Evolutionary conservation across 768 basidiomycete species (phyloP).

Genomic region (Floccularia luteovirens): DNA sequence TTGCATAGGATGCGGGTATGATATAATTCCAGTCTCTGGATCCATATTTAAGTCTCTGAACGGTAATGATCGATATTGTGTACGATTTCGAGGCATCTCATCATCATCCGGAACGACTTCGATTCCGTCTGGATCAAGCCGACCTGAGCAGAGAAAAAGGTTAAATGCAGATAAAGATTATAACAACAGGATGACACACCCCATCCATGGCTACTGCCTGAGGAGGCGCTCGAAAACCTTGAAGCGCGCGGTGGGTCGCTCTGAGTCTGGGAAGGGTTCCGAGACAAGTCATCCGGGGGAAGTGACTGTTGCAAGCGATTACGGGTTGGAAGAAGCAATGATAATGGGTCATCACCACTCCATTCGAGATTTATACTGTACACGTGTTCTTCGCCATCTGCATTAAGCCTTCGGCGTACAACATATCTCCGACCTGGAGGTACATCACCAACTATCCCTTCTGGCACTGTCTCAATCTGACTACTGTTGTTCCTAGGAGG

Average conservation of each 20-base stretch:
- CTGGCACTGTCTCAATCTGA: constrained; percentile 1
- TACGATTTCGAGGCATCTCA: constrained; percentile 43
- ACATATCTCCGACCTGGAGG: constrained; percentile 22
- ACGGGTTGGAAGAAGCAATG: constrained; percentile 19
- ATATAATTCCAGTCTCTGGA: no score
- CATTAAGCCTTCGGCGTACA: constrained; percentile 24
- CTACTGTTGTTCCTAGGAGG: constrained; percentile 6
- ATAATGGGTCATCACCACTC: constrained; percentile 26
- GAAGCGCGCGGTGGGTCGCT: background rate
- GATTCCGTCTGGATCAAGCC: constrained; percentile 52
- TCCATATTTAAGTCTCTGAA: no score
- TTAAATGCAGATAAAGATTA: constrained; percentile 5
- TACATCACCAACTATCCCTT: constrained; percentile 7
- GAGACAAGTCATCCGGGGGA: background rate
- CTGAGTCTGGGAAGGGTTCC: background rate
- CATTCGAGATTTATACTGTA: constrained; percentile 31
- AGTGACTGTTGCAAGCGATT: constrained; percentile 2
- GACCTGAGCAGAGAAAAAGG: constrained; percentile 20
- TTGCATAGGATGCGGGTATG: no score
- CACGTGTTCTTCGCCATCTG: constrained; percentile 29
- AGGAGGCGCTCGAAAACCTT: background rate
- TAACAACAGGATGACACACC: constrained; percentile 22
- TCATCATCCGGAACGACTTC: constrained; percentile 59
- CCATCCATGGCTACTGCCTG: constrained; percentile 22
- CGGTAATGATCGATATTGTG: constrained; percentile 38